A percentile compares a stretch with the other conserved stretches of the same genome.
phyloP scores from a whole-genome alignment of 768 basidiomycete species.

The Russula foetens region DNA sequence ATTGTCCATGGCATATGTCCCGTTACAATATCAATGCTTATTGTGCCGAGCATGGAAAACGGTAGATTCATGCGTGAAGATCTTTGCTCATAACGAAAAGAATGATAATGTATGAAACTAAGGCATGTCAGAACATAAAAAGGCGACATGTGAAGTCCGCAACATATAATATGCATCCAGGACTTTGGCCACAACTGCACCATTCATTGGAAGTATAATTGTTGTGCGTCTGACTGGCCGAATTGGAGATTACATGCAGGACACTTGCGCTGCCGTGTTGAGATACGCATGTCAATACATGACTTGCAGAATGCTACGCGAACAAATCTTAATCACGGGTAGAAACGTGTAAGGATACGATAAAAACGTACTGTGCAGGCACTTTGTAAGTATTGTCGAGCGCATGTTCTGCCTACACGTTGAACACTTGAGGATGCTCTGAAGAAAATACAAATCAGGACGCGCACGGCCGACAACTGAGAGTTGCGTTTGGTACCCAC shows the following conservation, averaged over 20 bases:
- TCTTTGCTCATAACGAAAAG: constrained; percentile 10
- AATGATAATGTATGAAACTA: constrained; percentile 10
- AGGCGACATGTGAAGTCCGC: background rate
- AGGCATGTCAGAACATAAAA: constrained; percentile 1
- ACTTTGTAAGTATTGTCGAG: constrained; percentile 75
- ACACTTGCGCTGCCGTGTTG: constrained; percentile 89
- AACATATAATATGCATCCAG: background rate
- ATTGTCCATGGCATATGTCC: background rate
- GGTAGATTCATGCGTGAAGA: background rate
- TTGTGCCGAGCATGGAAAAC: background rate
- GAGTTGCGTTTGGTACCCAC: constrained; percentile 30
- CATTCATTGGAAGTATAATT: constrained; percentile 47
- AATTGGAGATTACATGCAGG: constrained; percentile 81
- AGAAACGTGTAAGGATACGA: background rate
- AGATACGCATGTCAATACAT: constrained; percentile 81
- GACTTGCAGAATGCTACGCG: constrained; percentile 70
- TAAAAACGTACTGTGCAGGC: constrained; percentile 75
- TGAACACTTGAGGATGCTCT: constrained; percentile 84
- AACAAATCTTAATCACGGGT: background rate
- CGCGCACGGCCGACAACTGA: background rate
- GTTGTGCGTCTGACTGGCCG: constrained; percentile 74
- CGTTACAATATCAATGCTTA: background rate
- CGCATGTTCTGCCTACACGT: constrained; percentile 77
- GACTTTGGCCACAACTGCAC: background rate
- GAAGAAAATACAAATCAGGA: constrained; percentile 2